Base-by-base conservation (phyloP, 805 yeast species). In the Cyberlindnera euphorbiae region DNA sequence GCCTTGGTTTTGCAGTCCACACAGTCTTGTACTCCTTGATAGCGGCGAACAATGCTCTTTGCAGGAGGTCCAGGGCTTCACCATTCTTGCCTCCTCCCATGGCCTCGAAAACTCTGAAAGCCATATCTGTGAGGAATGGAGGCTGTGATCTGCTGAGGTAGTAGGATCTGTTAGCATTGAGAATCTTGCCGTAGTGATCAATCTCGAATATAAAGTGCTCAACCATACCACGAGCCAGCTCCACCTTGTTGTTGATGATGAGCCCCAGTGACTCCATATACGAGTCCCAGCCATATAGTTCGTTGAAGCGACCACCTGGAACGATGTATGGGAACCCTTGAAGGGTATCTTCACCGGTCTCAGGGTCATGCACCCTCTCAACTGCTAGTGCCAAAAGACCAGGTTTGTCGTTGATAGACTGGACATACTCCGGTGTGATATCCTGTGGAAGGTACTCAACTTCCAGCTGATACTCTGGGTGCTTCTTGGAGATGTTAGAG, bases 261-360 rank as follows among this genome's bases (percentile, higher is more conserved):
- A 93, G 67, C 1, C 97, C 98, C 17, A 88, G 60, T 0, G 93
- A 75, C 55, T 82, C 88, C 82, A 93, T 84, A 55, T 93, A 90
- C 2, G 96, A 87, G 59, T 90, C 98, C 98, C 98, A 90, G 12
- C 97, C 98, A 54, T 93, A 90, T 40, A 88, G 72, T 62, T 90
- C 98, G 63, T 93, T 93, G 62, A 90, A 90, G 45, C 98, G 69
- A 16, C 98, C 97, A 13, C 98, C 98, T 1, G 98, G 98, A 17
- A 90, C 97, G 13, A 86, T 83, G 59, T 90, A 90, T 0, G 95
- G 96, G 52, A 73, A 78, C 15, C 88, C 86, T 26, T 72, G 66
- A 31, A 82, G 49, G 11, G 71, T 66, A 13, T 54, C 56, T 27
- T 74, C 73, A 38, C 77, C 74, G 1, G 71, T 61, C 4, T 63